Conservation (phyloP, 2,329 filamentous ascomycete species). For the Dactylellina sp. region DNA sequence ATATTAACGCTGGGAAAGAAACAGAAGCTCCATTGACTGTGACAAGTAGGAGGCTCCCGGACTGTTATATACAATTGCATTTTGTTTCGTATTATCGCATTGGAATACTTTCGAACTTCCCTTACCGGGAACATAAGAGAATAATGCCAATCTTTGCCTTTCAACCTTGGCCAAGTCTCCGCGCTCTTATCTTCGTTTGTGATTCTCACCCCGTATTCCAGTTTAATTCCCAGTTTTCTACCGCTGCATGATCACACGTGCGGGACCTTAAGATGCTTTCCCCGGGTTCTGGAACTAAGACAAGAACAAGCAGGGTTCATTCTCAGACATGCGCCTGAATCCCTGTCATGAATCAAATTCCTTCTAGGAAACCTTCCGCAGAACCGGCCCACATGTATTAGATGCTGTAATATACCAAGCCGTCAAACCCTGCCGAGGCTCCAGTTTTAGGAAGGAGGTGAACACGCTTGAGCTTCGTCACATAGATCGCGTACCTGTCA, state of each 20-base stretch:
- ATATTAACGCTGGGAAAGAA: slow-evolving; percentile 23
- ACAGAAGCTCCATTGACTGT: slow-evolving; percentile 15
- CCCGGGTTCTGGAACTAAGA: slow-evolving; percentile 46
- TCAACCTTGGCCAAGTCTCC: not conserved
- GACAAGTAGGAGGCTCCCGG: slow-evolving; percentile 30
- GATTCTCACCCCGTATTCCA: slow-evolving; percentile 14
- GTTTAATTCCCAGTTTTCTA: slow-evolving; percentile 6
- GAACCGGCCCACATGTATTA: slow-evolving; percentile 23
- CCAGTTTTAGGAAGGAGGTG: slow-evolving; percentile 41
- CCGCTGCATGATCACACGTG: slow-evolving; percentile 30
- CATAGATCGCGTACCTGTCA: slow-evolving; percentile 44
- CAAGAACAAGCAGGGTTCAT: slow-evolving; percentile 13
- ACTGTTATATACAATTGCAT: slow-evolving; percentile 34
- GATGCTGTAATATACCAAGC: slow-evolving; percentile 10
- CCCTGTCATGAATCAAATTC: slow-evolving; percentile 47
- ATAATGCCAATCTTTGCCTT: slow-evolving; percentile 12
- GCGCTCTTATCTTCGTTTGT: slow-evolving; percentile 6
- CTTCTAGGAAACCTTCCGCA: slow-evolving; percentile 55
- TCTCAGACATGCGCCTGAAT: slow-evolving; percentile 54
- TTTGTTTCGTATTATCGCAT: slow-evolving; percentile 7
- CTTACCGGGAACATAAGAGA: slow-evolving; percentile 51
- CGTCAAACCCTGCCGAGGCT: slow-evolving; percentile 45
- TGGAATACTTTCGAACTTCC: slow-evolving; percentile 38
- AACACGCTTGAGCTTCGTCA: slow-evolving; percentile 9
- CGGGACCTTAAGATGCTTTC: slow-evolving; percentile 47